These are phyloP conservation scores for Trichoderma sp. DNA, from an alignment of 2,329 filamentous ascomycete genomes.

Conservation along the genomic window DNA sequence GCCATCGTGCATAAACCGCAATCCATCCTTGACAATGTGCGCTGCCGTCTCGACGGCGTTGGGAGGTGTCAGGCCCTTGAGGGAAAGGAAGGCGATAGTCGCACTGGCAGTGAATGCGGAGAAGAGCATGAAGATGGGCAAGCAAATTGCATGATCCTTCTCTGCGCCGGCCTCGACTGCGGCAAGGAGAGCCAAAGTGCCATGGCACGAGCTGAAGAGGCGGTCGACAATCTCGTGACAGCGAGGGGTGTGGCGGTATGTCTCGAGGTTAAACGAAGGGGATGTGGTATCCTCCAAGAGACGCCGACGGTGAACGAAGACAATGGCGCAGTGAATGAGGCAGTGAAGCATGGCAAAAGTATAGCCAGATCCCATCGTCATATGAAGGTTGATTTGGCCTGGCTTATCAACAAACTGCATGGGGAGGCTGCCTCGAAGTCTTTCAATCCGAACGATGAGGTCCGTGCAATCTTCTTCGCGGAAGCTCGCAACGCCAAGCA, in stretches of 20 bases:
- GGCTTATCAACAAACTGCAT: slow-evolving; percentile 65
- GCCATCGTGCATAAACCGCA: slow-evolving; percentile 62
- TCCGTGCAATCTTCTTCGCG: slow-evolving; percentile 57
- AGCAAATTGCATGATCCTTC: slow-evolving; percentile 62
- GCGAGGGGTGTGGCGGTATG: slow-evolving; percentile 55
- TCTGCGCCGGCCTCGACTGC: slow-evolving; percentile 60
- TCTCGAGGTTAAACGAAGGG: slow-evolving; percentile 56
- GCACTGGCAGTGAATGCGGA: slow-evolving; percentile 64
- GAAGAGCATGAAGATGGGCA: slow-evolving; percentile 67
- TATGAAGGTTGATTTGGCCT: slow-evolving; percentile 63
- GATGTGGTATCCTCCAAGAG: slow-evolving; percentile 62
- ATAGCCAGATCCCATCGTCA: slow-evolving; percentile 66
- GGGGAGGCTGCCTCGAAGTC: slow-evolving; percentile 57
- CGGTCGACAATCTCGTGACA: slow-evolving; percentile 59
- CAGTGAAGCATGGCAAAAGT: slow-evolving; percentile 67
- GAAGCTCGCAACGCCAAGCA: slow-evolving; percentile 59
- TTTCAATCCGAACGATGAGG: slow-evolving; percentile 59
- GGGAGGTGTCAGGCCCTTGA: slow-evolving; percentile 61
- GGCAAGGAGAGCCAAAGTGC: slow-evolving; percentile 59
- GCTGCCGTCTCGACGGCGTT: slow-evolving; percentile 61
- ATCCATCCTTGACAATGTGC: slow-evolving; percentile 60
- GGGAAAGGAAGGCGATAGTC: slow-evolving; percentile 64
- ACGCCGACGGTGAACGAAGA: slow-evolving; percentile 63
- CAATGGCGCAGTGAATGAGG: slow-evolving; percentile 62
- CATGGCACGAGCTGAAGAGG: slow-evolving; percentile 62